Conservation (phyloP, 2,329 filamentous ascomycete genomes). For the Arthroderma sp. region DNA sequence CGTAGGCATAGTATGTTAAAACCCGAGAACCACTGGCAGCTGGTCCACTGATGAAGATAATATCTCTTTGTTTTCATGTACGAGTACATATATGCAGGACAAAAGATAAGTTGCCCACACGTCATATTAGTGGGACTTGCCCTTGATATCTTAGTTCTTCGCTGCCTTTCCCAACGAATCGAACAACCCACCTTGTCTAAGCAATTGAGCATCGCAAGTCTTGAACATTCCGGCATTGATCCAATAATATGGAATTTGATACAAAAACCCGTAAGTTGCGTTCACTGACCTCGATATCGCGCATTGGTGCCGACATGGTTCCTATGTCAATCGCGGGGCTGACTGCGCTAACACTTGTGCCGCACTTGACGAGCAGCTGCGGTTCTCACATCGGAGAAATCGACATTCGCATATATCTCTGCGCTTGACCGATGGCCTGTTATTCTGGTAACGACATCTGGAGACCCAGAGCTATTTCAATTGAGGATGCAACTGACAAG, state of each 20-base stretch:
- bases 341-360: slow-evolving; percentile 10
- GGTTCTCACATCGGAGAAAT: slow-evolving; percentile 66
- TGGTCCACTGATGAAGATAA: too few species aligned
- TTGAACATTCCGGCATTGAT: background rate
- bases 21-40: too few species aligned
- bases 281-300: background rate
- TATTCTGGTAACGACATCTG: slow-evolving; percentile 54
- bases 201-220: too few species aligned
- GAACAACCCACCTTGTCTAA: background rate
- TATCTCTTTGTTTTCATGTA: too few species aligned
- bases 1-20: too few species aligned
- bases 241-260: slow-evolving; percentile 54
- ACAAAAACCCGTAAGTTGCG: slow-evolving; percentile 53
- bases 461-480: too few species aligned
- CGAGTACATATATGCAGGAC: too few species aligned
- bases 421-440: slow-evolving; percentile 83
- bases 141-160: background rate
- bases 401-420: slow-evolving; percentile 76
- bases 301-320: background rate
- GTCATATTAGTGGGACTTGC: background rate
- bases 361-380: slow-evolving; percentile 41
- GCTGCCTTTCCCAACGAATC: background rate
- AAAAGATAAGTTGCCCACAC: too few species aligned
- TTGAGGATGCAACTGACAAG: too few species aligned
- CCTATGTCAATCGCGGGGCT: slow-evolving; percentile 1